phyloP scores from a whole-genome alignment of 768 basidiomycete species.

The Dentipellis fragilis region DNA sequence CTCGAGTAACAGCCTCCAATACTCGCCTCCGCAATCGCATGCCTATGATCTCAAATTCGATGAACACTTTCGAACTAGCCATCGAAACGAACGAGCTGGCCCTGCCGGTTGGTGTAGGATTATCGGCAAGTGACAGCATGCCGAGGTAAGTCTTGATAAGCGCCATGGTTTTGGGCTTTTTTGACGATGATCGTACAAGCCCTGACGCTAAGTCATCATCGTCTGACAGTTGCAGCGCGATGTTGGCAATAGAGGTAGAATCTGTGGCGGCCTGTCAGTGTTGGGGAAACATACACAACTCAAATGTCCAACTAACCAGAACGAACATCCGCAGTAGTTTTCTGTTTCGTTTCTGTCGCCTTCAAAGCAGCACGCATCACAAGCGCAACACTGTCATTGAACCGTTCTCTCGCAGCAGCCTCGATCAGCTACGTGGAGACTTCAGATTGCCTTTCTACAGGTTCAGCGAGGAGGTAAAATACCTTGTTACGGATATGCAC shows the following conservation, averaged over 20 bases:
- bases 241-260: conserved; percentile 53
- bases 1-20: conserved; percentile 69
- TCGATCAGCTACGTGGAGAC: conserved; percentile 54
- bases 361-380: conserved; percentile 67
- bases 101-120: conserved; percentile 64
- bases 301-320: conserved; percentile 37
- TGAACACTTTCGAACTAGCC: conserved; percentile 56
- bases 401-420: conserved; percentile 66
- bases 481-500: conserved; percentile 83
- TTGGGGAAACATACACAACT: background rate
- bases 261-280: conserved; percentile 28
- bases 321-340: conserved; percentile 46
- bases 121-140: conserved; percentile 72
- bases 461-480: conserved; percentile 13
- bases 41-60: conserved; percentile 71
- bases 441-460: conserved; percentile 1
- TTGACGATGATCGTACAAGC: conserved; percentile 44
- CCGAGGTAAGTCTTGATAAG: conserved; percentile 76
- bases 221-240: conserved; percentile 55
- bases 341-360: conserved; percentile 56
- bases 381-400: conserved; percentile 61
- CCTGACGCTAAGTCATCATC: conserved; percentile 53
- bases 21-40: conserved; percentile 58
- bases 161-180: conserved; percentile 38
- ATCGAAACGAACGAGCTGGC: conserved; percentile 60